Evolutionary conservation across 768 basidiomycete genomes (phyloP), one percentile per base, ranked within the genome.

Genomic region (Mycena alexandri): DNA sequence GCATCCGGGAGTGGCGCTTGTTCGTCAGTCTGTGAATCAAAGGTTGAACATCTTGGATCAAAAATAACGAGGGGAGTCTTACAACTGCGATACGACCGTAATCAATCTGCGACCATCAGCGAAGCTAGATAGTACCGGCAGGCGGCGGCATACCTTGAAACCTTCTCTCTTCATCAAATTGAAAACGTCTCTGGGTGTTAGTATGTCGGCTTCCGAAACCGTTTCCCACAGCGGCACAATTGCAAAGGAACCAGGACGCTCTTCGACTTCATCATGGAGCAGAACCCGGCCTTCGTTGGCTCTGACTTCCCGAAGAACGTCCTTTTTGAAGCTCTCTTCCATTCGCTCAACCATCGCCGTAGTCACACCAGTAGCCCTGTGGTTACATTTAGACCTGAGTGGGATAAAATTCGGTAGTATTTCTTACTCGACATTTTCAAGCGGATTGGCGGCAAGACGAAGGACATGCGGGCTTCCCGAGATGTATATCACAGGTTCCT

Each of bases 171-270:
- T 84, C 77, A 95, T 89, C n/a, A 88, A 80, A 60, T 91, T 80
- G 73, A 93, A 94, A 1, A 93, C 92, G 65, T 95, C 93, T 71
- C 91, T 80, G 4, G 95, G 94, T 0, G 95, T 97, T 85, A 96
- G 87, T 68, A 96, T 93, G 50, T 96, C 94, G 25, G 84, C 84
- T 65, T 93, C 90, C 2, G 85, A 81, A 3, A 97, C 90, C 2
- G 88, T 89, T 79, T 98, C 96, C 97, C 96, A 99, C 53, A 96
- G 89, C 1, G 98, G 96, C 42, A 98, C 91, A 70, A 99, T 93
- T 12, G 91, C 86, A 78, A 95, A 99, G 0, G 89, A 85, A 2
- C 96, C 96, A 1, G 96, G 93, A 43, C 92, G 86, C 61, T 97
- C 96, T 77, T 98, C 96, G 8, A 98, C 88, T 79, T 99, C 97